Evolutionary conservation across 257 asterid genomes (phyloP), one percentile per base, ranked within the genome.

Genomic region (Solanum corneliomulleri): DNA sequence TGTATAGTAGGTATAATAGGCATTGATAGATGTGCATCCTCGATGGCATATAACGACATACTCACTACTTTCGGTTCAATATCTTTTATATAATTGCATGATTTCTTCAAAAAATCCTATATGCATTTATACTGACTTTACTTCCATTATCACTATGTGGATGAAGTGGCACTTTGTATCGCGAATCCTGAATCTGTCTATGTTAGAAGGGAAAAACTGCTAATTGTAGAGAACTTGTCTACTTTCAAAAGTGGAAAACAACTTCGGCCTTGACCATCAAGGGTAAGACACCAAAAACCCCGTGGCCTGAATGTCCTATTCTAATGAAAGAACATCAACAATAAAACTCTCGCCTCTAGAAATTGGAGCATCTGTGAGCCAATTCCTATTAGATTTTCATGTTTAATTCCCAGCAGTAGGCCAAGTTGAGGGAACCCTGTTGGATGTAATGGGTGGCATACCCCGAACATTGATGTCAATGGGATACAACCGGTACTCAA

Each of bases 401-500:
- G 20, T 23, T 87, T 74, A 85, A 74, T 83, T 83, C 31, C 90
- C 86, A 27, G 89, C 45, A 49, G 86, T 42, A 41, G 83, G 76
- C 98, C 96, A 93, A 27, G 90, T 83, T 0, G 96, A 89, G 21
- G 97, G 94, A 80, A 87, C 62, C 87, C 96, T 89, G 91, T 82
- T 64, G 87, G 96, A 91, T 86, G 44, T 89, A 35, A 89, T 70
- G 76, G 91, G 89, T 23, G 98, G 98, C 95, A 94, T 91, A 47
- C 92, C 88, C 21, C 95, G 93, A 39, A 97, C 60, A 66, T 95
- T 94, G 72, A 97, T 88, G 86, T 95, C 95, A 5, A 93, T 4
- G 16, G 98, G 99, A 84, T 92, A 92, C 49, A 95, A 68, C 2
- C 99, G 96, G 60, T 94, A 94, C 89, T 97, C 97, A 33, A 95